A percentile compares a stretch with the other conserved stretches of the same genome.
These are phyloP conservation scores for Alloteropsis semialata DNA, from an alignment of 176 grass and related monocot genomes.

Conservation along the genomic window DNA sequence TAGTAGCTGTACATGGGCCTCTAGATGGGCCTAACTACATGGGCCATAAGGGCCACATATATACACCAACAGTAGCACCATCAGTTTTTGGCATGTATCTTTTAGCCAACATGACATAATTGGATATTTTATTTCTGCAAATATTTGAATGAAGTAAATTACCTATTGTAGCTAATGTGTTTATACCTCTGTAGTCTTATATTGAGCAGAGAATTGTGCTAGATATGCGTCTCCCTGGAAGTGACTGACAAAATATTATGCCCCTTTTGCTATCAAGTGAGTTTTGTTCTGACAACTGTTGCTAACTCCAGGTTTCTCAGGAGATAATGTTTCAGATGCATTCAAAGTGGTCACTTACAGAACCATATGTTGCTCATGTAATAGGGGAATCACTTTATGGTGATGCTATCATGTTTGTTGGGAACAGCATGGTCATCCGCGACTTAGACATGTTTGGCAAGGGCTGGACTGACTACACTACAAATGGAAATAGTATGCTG, in stretches of 20 bases:
- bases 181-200: background rate
- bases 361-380: constrained; percentile 81
- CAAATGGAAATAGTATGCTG: constrained; percentile 20
- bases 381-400: constrained; percentile 63
- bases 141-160: constrained; percentile 16
- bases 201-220: background rate
- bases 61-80: too few relatives aligned
- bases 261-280: background rate
- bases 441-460: constrained; percentile 95
- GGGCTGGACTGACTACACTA: constrained; percentile 47
- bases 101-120: constrained; percentile 7
- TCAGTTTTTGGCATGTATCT: background rate
- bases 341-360: constrained; percentile 66
- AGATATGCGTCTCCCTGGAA: constrained; percentile 13
- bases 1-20: too few relatives aligned
- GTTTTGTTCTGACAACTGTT: constrained; percentile 42
- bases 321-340: constrained; percentile 79
- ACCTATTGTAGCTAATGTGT: constrained; percentile 4
- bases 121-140: background rate
- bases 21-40: too few relatives aligned
- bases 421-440: constrained; percentile 93
- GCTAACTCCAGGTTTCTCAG: constrained; percentile 56
- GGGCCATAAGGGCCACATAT: too few relatives aligned
- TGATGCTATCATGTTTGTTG: constrained; percentile 72
- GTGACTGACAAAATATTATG: background rate